Evolutionary conservation across 345 rosid species (phyloP), one percentile per base, ranked within the genome.

Genomic region (Cochlearia excelsa): DNA sequence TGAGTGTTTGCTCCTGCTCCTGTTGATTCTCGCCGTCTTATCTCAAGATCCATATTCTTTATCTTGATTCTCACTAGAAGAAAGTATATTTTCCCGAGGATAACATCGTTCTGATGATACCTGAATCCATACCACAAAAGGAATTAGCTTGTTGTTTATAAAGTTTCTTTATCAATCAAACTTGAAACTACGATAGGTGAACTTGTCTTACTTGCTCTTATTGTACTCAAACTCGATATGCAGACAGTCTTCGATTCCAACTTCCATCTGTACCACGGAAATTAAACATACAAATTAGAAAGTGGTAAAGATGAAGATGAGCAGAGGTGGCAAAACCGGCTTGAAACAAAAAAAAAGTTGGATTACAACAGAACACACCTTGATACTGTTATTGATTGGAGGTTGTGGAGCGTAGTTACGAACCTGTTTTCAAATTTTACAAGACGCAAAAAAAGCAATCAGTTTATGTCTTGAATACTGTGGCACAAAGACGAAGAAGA

Each of bases 31-130:
- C 96, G 81, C 49, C 96, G 85, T 57, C 99, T 78, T 65, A 94
- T 94, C 87, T 94, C 99, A 55, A 94, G 96, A 67, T 94, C 99
- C 97, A 94, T 94, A 64, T 87, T 90, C 78, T 94, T 94, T 73
- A 94, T 87, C 85, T 87, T 94, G 82, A 94, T 94, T 78, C 96
- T 87, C 54, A 94, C 99, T 11, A 94, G 95, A 26, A 94, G 96
- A 79, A 94, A 94, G 57, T 90, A 94, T 70, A 94, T 94, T 77
- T 94, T 94, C 65, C 99, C 99, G 47, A 94, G 82, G 54, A 94
- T 94, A 61, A 94, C 90, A 52, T 94, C 99, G 74, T 94, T 94
- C 66, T 85, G 76, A 74, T 94, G 97, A 70, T 90, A 94, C 88
- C 99, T 90, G 81, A 52, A 74, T 27, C 23, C 65, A 16, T 16